Percentiles rank a stretch among this genome's conserved stretches.
Conservation (phyloP, 768 basidiomycete species). For the Mycena floridula region DNA sequence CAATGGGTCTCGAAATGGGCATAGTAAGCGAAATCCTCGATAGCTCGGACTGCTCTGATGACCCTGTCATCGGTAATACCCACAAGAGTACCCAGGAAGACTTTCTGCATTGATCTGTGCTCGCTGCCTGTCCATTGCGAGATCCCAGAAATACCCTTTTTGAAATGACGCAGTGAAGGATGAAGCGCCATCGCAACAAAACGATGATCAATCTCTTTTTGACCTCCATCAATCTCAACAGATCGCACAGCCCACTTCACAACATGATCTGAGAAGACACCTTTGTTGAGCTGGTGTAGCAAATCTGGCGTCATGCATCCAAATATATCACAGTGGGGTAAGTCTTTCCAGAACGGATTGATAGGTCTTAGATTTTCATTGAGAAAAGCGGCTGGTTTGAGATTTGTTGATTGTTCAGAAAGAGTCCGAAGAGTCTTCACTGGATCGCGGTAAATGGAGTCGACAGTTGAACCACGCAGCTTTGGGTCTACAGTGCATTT, state of each 20-base stretch:
- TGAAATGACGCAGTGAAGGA: conserved; percentile 26
- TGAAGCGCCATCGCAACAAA: conserved; percentile 24
- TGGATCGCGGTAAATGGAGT: not conserved
- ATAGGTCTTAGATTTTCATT: not conserved
- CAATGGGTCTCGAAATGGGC: conserved; percentile 24
- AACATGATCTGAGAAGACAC: conserved; percentile 33
- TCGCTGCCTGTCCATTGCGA: conserved; percentile 40
- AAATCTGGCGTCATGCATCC: conserved; percentile 32
- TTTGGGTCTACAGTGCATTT: conserved; percentile 11
- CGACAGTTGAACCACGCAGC: conserved; percentile 8
- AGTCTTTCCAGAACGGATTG: conserved; percentile 32
- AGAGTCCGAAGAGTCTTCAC: not conserved
- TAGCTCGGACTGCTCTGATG: conserved; percentile 14
- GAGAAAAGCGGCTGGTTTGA: not conserved
- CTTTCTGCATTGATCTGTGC: conserved; percentile 30
- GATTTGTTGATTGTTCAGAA: not conserved
- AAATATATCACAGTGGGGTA: conserved; percentile 37
- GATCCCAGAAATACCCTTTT: conserved; percentile 30
- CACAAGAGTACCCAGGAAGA: conserved; percentile 25
- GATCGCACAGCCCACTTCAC: no score
- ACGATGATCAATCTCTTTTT: conserved; percentile 26
- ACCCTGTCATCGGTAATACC: conserved; percentile 15
- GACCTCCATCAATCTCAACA: conserved; percentile 10
- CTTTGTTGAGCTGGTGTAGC: conserved; percentile 45
- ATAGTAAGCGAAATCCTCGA: conserved; percentile 32